Evolutionary conservation across 805 yeast genomes (phyloP).

Genomic region (Candida pseudoglaebosa): DNA sequence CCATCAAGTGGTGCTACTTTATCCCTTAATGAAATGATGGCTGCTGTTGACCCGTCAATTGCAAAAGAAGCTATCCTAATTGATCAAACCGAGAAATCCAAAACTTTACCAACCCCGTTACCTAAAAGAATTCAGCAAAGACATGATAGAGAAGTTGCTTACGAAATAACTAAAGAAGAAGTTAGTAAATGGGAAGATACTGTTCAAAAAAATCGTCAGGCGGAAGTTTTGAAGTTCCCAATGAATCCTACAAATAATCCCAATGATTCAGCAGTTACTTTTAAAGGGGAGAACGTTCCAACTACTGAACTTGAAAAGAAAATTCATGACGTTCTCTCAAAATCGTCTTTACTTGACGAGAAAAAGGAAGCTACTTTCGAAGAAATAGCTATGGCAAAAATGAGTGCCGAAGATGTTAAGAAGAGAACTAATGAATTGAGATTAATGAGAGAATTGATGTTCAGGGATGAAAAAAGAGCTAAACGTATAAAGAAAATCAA

Average conservation of each 20-base stretch:
- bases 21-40: conserved; percentile 71
- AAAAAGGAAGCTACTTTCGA: conserved; percentile 80
- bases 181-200: conserved; percentile 86
- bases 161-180: conserved; percentile 81
- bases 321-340: conserved; percentile 54
- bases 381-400: conserved; percentile 74
- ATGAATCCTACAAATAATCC: conserved; percentile 46
- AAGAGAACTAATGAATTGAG: conserved; percentile 80
- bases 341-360: conserved; percentile 69
- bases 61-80: conserved; percentile 48
- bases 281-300: conserved; percentile 41
- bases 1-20: conserved; percentile 60
- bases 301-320: conserved; percentile 63
- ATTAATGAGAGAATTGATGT: conserved; percentile 92
- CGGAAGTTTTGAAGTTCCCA: conserved; percentile 83
- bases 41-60: conserved; percentile 51
- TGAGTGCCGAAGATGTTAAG: conserved; percentile 74
- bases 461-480: conserved; percentile 88
- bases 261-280: conserved; percentile 49
- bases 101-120: conserved; percentile 71
- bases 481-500: conserved; percentile 91
- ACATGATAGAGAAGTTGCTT: conserved; percentile 85
- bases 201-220: conserved; percentile 71
- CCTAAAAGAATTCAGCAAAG: conserved; percentile 84
- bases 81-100: conserved; percentile 32